These are phyloP conservation scores for Trichosporon sp. DNA, from an alignment of 1,284 basidiomycete species.

Conservation along the genomic window DNA sequence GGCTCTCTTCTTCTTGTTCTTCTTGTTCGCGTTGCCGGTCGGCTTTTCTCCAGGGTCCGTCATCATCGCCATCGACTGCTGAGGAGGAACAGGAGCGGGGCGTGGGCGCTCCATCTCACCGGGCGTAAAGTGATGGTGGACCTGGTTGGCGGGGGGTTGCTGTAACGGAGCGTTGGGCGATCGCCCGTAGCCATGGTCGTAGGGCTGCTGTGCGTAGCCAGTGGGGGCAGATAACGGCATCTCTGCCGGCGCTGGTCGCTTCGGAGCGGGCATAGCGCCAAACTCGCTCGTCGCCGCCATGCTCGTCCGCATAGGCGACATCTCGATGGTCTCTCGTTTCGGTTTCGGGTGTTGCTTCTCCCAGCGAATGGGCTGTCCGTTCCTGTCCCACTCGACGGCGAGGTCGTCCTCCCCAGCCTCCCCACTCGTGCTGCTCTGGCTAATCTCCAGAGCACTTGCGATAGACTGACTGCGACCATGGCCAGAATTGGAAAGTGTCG, in stretches of 20 bases:
- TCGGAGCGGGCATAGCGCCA: conserved; percentile 10
- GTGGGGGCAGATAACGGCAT: conserved; percentile 3
- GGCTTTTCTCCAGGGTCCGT: neutral
- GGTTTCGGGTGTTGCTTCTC: conserved; percentile 31
- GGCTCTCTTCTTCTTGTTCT: conserved; percentile 18
- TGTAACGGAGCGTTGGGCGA: neutral
- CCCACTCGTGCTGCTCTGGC: conserved; percentile 24
- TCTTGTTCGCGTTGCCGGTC: conserved; percentile 14
- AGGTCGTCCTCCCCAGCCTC: conserved; percentile 41
- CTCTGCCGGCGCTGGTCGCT: neutral
- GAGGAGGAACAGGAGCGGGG: neutral
- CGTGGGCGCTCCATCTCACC: conserved; percentile 14
- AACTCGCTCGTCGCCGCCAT: conserved; percentile 22
- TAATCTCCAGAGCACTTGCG: neutral
- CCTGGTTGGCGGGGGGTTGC: neutral
- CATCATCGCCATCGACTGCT: neutral
- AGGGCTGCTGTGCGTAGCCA: neutral
- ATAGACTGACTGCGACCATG: conserved; percentile 3
- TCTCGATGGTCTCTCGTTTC: conserved; percentile 12
- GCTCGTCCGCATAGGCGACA: conserved; percentile 16
- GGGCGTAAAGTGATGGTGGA: conserved; percentile 12
- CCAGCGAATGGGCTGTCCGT: conserved; percentile 51
- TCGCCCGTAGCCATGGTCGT: neutral
- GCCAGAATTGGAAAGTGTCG: neutral
- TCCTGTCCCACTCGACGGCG: conserved; percentile 54